A percentile compares a stretch with the other conserved stretches of the same genome.
phyloP scores from a whole-genome alignment of 225 moss, liverwort and hornwort genomes.

The Bryoerythrophyllum caledonicum region DNA sequence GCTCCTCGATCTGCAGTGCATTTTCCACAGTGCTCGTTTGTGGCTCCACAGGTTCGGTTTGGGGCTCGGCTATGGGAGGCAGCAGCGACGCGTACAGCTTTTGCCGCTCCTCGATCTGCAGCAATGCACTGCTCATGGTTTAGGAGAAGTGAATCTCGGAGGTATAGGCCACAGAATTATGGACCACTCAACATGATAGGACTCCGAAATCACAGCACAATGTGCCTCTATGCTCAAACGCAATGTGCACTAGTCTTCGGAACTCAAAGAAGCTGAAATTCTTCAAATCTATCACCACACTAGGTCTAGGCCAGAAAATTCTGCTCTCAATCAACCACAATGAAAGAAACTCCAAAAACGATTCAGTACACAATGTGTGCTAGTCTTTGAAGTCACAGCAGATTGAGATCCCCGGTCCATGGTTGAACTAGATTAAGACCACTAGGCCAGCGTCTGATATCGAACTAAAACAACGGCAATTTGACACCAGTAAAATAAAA shows the following conservation, averaged over 20 bases:
- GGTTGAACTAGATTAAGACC: background rate
- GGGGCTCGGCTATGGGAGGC: constrained; percentile 25
- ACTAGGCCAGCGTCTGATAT: background rate
- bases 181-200: background rate
- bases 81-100: constrained; percentile 54
- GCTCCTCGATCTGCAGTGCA: constrained; percentile 70
- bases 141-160: background rate
- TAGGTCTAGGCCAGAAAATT: background rate
- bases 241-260: too few relatives aligned
- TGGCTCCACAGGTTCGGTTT: constrained; percentile 19
- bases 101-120: constrained; percentile 83
- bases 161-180: background rate
- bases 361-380: constrained; percentile 22
- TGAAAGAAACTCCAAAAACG: background rate
- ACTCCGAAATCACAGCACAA: too few relatives aligned
- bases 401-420: constrained; percentile 1
- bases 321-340: background rate
- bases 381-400: background rate
- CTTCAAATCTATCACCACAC: too few relatives aligned
- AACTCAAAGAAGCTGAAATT: too few relatives aligned
- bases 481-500: background rate
- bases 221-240: too few relatives aligned
- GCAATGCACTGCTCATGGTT: constrained; percentile 32
- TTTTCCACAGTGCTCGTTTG: constrained; percentile 21
- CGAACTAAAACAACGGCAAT: background rate